Conservation (phyloP, 208 protist genomes). For the Trypanosoma platydactyli region DNA sequence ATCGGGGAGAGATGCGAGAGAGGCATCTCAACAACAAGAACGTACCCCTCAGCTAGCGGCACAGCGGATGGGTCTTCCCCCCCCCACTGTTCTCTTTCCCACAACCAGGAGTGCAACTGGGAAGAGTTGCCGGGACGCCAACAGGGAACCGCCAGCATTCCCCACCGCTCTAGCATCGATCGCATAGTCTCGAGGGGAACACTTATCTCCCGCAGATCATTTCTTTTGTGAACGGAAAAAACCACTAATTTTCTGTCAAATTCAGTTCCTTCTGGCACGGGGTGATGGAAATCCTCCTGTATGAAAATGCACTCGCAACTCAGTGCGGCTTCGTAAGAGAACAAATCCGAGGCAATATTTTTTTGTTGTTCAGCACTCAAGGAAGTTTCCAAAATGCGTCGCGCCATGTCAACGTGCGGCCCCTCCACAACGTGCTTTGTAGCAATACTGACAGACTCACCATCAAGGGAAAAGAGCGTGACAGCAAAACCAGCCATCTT, state of each 20-base stretch:
- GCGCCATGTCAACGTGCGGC: constrained; percentile 67
- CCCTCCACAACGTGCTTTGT: constrained; percentile 85
- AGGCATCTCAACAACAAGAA: constrained; percentile 60
- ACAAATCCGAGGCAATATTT: constrained; percentile 53
- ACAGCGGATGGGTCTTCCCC: constrained; percentile 21
- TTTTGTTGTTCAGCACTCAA: constrained; percentile 39
- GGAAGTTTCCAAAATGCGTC: constrained; percentile 30
- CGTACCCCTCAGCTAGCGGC: constrained; percentile 80
- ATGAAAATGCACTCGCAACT: constrained; percentile 75
- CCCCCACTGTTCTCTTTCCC: constrained; percentile 36
- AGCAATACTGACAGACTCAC: constrained; percentile 50
- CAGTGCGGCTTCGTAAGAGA: constrained; percentile 31
- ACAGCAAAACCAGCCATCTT: constrained; percentile 91
- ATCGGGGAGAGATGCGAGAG: not conserved
- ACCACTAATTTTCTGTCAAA: constrained; percentile 60
- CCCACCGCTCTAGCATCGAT: constrained; percentile 39
- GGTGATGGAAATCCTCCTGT: constrained; percentile 54
- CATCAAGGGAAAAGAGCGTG: constrained; percentile 79
- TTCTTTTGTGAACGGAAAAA: constrained; percentile 56
- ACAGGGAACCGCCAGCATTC: constrained; percentile 39
- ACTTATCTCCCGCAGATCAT: constrained; percentile 47
- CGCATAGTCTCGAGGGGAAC: constrained; percentile 35
- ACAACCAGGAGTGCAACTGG: constrained; percentile 36
- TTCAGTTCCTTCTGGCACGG: constrained; percentile 51
- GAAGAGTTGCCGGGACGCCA: constrained; percentile 14